Percentiles rank a stretch among this genome's conserved stretches.
phyloP scores from a whole-genome alignment of 805 yeast genomes.

The Spencermartinsiella europaea region DNA sequence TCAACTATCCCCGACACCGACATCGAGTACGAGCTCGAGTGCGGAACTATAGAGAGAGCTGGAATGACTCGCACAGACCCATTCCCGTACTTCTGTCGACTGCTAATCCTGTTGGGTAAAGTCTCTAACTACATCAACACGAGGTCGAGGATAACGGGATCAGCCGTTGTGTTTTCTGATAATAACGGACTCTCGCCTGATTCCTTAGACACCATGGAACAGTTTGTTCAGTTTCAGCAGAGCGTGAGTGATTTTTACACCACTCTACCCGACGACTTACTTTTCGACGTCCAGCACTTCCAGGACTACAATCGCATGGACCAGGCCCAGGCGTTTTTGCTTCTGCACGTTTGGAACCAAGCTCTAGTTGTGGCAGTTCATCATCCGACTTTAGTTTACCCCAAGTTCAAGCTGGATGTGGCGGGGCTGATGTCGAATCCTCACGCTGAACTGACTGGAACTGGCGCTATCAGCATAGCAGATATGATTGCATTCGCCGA shows the following conservation, averaged over 20 bases:
- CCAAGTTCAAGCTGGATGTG: slow-evolving; percentile 22
- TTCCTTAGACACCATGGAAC: slow-evolving; percentile 13
- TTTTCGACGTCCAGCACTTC: slow-evolving; percentile 26
- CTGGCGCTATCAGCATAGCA: slow-evolving; percentile 28
- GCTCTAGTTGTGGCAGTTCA: slow-evolving; percentile 28
- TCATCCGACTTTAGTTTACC: slow-evolving; percentile 26
- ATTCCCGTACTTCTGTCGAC: slow-evolving; percentile 24
- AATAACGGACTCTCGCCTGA: slow-evolving; percentile 10
- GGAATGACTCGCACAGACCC: slow-evolving; percentile 21
- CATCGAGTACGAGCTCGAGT: slow-evolving; percentile 20
- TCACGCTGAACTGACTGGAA: slow-evolving; percentile 22
- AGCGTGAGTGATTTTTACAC: slow-evolving; percentile 24
- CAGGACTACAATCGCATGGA: slow-evolving; percentile 22
- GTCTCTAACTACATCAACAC: slow-evolving; percentile 26
- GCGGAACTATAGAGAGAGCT: slow-evolving; percentile 4
- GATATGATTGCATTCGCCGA: slow-evolving; percentile 29
- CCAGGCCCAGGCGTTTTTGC: slow-evolving; percentile 24
- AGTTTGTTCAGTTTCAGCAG: slow-evolving; percentile 18
- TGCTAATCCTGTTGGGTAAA: slow-evolving; percentile 22
- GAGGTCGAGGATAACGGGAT: slow-evolving; percentile 7
- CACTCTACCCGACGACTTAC: slow-evolving; percentile 22
- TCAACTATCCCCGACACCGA: slow-evolving; percentile 22
- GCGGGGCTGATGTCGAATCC: slow-evolving; percentile 19
- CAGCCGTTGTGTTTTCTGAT: neutral
- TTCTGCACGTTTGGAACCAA: slow-evolving; percentile 27